Conservation (phyloP, 371 early-diverging fungal species). For the Conidiobolus incongruus region DNA sequence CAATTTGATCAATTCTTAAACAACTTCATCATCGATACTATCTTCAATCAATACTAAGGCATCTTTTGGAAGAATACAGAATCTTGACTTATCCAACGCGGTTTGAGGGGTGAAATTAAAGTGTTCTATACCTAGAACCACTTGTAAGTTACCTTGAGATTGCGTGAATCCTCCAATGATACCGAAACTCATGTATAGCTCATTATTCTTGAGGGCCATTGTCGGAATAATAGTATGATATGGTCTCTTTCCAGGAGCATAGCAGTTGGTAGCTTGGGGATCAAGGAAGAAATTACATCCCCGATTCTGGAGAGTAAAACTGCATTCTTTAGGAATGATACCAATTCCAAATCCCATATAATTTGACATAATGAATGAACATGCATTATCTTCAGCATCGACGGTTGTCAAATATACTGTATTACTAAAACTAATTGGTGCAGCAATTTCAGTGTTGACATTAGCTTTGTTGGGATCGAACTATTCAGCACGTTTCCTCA, state of each 20-base stretch:
- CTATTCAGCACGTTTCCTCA: slow-evolving; percentile 24
- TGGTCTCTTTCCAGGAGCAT: slow-evolving; percentile 54
- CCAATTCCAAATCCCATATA: slow-evolving; percentile 32
- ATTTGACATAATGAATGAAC: slow-evolving; percentile 48
- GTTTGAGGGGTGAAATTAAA: slow-evolving; percentile 42
- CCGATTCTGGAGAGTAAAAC: slow-evolving; percentile 52
- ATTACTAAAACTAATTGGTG: slow-evolving; percentile 32
- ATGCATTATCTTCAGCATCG: slow-evolving; percentile 61
- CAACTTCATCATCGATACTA: slow-evolving; percentile 16
- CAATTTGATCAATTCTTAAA: slow-evolving; percentile 18
- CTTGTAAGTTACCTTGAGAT: slow-evolving; percentile 70
- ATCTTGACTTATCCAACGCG: slow-evolving; percentile 45
- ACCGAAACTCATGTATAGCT: not conserved
- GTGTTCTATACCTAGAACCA: slow-evolving; percentile 11
- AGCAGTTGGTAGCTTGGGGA: slow-evolving; percentile 32
- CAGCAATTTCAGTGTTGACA: slow-evolving; percentile 20
- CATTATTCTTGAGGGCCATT: slow-evolving; percentile 21
- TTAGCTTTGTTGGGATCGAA: slow-evolving; percentile 23
- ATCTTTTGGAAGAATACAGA: slow-evolving; percentile 24
- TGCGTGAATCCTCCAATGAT: slow-evolving; percentile 23
- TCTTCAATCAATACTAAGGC: slow-evolving; percentile 30
- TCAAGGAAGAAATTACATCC: slow-evolving; percentile 42
- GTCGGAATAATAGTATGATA: slow-evolving; percentile 71
- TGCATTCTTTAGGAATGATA: slow-evolving; percentile 31
- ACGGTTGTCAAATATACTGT: slow-evolving; percentile 60